A percentile compares a stretch with the other conserved stretches of the same genome.
phyloP scores from a whole-genome alignment of 1,139 yeast genomes.

The Martiniozyma asiatica region DNA sequence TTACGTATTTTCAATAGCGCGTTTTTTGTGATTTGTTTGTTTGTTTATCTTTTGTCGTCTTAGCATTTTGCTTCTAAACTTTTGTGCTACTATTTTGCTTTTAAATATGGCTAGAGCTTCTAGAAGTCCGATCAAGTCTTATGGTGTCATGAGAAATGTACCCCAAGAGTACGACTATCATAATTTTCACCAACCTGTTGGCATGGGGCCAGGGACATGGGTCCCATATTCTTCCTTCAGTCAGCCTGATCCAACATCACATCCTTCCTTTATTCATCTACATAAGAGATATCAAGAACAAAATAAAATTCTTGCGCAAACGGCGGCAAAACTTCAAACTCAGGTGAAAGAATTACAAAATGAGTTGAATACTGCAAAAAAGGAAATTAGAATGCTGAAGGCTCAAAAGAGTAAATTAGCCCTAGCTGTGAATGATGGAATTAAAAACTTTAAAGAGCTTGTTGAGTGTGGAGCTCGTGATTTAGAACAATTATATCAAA shows the following conservation, averaged over 20 bases:
- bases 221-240: too few species aligned
- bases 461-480: too few species aligned
- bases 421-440: neutral
- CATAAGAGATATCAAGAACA: constrained; percentile 3
- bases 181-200: too few species aligned
- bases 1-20: too few species aligned
- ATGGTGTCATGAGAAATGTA: too few species aligned
- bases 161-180: too few species aligned
- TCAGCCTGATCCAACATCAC: too few species aligned
- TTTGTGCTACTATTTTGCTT: neutral
- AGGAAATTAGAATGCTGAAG: constrained; percentile 32
- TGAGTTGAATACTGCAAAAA: constrained; percentile 32
- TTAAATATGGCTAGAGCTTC: constrained; percentile 4
- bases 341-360: constrained; percentile 41
- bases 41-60: neutral
- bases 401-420: constrained; percentile 22
- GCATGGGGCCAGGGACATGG: too few species aligned
- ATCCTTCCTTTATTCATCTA: neutral
- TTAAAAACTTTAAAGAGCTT: neutral
- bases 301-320: constrained; percentile 3
- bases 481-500: too few species aligned
- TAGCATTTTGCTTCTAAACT: neutral
- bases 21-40: neutral
- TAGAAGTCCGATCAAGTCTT: constrained; percentile 1
- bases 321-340: constrained; percentile 30